Conservation (phyloP, 805 yeast genomes). For the Deakozyma indianensis region DNA sequence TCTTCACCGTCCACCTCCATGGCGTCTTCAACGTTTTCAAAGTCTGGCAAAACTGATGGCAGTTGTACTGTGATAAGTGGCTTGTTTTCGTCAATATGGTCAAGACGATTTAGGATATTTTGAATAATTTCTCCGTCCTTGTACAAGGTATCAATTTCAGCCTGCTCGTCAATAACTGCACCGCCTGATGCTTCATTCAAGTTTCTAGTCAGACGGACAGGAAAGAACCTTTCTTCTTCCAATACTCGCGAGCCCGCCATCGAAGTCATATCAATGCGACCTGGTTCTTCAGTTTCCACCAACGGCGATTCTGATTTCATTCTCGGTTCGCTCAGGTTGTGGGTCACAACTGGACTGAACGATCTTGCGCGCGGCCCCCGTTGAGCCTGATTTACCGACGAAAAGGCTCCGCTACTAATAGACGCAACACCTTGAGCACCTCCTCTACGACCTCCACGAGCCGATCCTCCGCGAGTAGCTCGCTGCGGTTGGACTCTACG, state of each 20-base stretch:
- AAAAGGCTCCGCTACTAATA: background rate
- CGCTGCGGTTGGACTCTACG: background rate
- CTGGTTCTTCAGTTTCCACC: conserved; percentile 6
- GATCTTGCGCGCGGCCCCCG: conserved; percentile 4
- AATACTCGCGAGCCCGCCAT: conserved; percentile 2
- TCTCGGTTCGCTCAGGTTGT: conserved; percentile 3
- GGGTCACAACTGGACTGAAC: conserved; percentile 1
- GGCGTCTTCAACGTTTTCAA: conserved; percentile 11
- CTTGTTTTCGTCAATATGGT: background rate
- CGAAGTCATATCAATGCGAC: conserved; percentile 11
- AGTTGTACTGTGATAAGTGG: conserved; percentile 1
- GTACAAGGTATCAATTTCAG: conserved; percentile 3
- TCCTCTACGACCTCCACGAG: conserved; percentile 7
- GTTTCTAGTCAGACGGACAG: conserved; percentile 9
- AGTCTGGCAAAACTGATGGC: conserved; percentile 32
- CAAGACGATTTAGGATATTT: background rate
- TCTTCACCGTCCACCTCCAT: conserved; percentile 9
- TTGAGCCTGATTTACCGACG: conserved; percentile 3
- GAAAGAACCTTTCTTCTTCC: conserved; percentile 10
- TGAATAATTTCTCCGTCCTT: conserved; percentile 4
- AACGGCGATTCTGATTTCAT: conserved; percentile 9
- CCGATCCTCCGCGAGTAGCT: conserved; percentile 14
- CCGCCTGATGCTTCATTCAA: background rate
- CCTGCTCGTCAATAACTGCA: conserved; percentile 1
- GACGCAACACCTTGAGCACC: conserved; percentile 3